phyloP scores from a whole-genome alignment of 140 eudicot genomes.

The Stevia rebaudiana region DNA sequence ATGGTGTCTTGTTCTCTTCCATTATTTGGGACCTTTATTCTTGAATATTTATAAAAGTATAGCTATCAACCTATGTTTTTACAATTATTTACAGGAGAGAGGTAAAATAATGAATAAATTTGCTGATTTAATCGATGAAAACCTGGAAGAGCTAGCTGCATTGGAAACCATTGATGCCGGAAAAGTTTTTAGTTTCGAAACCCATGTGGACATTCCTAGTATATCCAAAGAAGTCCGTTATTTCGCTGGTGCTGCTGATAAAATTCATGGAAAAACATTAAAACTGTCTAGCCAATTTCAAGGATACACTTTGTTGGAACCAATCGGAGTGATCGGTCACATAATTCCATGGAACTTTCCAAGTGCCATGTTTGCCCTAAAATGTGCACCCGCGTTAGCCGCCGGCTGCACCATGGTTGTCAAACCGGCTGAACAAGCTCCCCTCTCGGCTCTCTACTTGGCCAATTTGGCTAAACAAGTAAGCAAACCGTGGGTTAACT shows the following conservation, averaged over 20 bases:
- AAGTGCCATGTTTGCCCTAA: slow-evolving; percentile 37
- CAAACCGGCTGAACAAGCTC: slow-evolving; percentile 57
- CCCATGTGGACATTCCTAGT: slow-evolving; percentile 35
- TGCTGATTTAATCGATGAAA: slow-evolving; percentile 56
- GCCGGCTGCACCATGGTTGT: slow-evolving; percentile 60
- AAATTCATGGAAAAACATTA: slow-evolving; percentile 43
- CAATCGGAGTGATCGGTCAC: slow-evolving; percentile 44
- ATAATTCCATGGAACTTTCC: slow-evolving; percentile 61
- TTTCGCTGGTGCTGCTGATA: slow-evolving; percentile 45
- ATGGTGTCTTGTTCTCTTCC: too few species aligned
- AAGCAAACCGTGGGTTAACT: background rate
- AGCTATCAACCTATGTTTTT: background rate
- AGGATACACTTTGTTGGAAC: slow-evolving; percentile 55
- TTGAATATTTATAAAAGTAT: too few species aligned
- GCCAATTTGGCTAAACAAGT: slow-evolving; percentile 46
- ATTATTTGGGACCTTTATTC: too few species aligned
- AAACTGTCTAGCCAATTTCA: slow-evolving; percentile 38
- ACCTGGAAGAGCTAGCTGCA: slow-evolving; percentile 52
- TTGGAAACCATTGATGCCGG: slow-evolving; percentile 62
- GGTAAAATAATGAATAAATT: slow-evolving; percentile 58
- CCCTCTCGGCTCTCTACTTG: slow-evolving; percentile 42
- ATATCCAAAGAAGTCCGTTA: slow-evolving; percentile 37
- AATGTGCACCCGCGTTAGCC: slow-evolving; percentile 48
- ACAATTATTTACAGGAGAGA: slow-evolving; percentile 40
- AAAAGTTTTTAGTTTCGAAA: slow-evolving; percentile 37